Conservation (phyloP, 1,284 basidiomycete genomes). For the Spongiforma sp. region DNA sequence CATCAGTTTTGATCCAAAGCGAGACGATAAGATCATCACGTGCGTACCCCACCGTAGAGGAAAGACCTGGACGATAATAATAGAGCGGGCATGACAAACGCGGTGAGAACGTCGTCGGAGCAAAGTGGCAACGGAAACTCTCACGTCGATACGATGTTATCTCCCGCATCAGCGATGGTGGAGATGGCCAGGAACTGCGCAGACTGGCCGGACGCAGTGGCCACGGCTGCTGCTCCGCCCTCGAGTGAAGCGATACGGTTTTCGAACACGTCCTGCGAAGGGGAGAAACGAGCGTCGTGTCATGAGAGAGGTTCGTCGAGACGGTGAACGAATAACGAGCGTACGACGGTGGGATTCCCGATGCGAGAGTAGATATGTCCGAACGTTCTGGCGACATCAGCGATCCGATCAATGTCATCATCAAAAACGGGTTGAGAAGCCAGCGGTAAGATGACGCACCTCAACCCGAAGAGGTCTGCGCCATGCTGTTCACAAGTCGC, state of each 20-base stretch:
- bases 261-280: constrained; percentile 77
- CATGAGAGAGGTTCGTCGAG: neutral
- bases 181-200: constrained; percentile 84
- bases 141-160: constrained; percentile 85
- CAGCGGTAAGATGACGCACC: neutral
- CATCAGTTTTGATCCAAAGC: too few species aligned
- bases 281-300: neutral
- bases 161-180: constrained; percentile 70
- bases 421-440: too few species aligned
- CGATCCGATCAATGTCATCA: neutral
- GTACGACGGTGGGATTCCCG: constrained; percentile 83
- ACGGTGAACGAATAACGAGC: constrained; percentile 35
- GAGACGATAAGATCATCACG: neutral
- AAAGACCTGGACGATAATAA: constrained; percentile 46
- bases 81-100: neutral
- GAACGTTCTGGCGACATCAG: constrained; percentile 45
- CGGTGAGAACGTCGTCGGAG: constrained; percentile 35
- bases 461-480: constrained; percentile 19
- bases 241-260: constrained; percentile 85
- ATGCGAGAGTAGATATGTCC: constrained; percentile 81
- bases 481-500: constrained; percentile 12
- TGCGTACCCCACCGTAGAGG: constrained; percentile 71
- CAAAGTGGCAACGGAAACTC: too few species aligned
- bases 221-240: constrained; percentile 82
- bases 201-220: constrained; percentile 79